Evolutionary conservation across 2,329 filamentous ascomycete genomes (phyloP).

Genomic region (Colletotrichum chlorophyti): DNA sequence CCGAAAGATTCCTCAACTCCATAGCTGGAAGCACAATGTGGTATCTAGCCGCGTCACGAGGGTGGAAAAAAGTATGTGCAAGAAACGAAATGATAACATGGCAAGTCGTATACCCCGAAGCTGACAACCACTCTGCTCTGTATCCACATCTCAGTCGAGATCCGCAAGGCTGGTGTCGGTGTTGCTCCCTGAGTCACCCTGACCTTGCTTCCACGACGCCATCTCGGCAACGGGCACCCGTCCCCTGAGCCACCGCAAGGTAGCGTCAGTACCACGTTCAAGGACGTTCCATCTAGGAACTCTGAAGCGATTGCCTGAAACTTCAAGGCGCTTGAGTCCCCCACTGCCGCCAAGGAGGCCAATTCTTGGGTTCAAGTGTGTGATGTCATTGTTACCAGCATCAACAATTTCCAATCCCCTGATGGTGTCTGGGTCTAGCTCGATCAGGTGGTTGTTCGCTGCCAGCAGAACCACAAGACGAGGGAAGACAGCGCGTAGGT

Average conservation of each 20-base stretch:
- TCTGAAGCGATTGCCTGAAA: conserved; percentile 85
- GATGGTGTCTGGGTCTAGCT: conserved; percentile 76
- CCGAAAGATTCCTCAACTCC: conserved; percentile 25
- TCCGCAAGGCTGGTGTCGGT: conserved; percentile 36
- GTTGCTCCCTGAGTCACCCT: conserved; percentile 42
- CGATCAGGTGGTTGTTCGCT: conserved; percentile 79
- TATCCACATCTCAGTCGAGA: conserved; percentile 33
- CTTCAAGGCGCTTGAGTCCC: conserved; percentile 71
- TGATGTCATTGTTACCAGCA: conserved; percentile 84
- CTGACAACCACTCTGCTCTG: no score
- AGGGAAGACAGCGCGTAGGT: conserved; percentile 72
- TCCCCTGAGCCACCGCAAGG: conserved; percentile 80
- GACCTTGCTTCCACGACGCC: conserved; percentile 59
- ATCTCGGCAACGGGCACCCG: conserved; percentile 71
- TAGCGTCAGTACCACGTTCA: conserved; percentile 85
- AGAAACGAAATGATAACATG: conserved; percentile 10
- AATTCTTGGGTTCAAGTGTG: conserved; percentile 79
- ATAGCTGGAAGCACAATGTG: neutral
- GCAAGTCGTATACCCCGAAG: no score
- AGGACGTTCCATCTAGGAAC: conserved; percentile 86
- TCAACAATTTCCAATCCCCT: conserved; percentile 79
- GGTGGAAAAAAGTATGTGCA: conserved; percentile 17
- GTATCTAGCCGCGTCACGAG: neutral
- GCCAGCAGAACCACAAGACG: conserved; percentile 73
- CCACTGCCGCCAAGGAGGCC: conserved; percentile 74